These are phyloP conservation scores for Pittosporum tobira DNA, from an alignment of 129 eudicot genomes.

Conservation along the genomic window DNA sequence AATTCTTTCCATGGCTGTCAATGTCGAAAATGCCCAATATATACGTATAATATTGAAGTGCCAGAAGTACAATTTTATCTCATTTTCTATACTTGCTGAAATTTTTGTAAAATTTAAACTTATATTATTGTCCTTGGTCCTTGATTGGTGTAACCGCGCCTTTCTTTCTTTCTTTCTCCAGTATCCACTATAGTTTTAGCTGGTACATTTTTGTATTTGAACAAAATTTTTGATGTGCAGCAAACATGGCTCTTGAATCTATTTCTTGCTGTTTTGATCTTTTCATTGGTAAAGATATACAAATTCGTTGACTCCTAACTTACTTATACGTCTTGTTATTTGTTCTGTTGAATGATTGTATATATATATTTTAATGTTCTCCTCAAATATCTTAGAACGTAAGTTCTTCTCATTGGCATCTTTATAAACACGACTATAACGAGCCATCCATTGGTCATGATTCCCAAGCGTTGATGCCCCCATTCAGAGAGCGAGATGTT, in stretches of 20 bases:
- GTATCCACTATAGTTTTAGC: conserved; percentile 23
- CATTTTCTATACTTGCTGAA: not conserved
- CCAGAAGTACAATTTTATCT: not conserved
- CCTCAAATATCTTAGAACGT: conserved; percentile 17
- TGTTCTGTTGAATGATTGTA: conserved; percentile 19
- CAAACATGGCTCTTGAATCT: too few relatives aligned
- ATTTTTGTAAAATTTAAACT: conserved; percentile 1
- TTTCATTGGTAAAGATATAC: conserved; percentile 28
- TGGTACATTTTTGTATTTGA: conserved; percentile 17
- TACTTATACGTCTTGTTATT: conserved; percentile 15
- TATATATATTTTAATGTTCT: conserved; percentile 18
- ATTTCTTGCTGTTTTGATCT: conserved; percentile 17
- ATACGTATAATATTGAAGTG: conserved; percentile 8
- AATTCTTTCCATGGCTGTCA: conserved; percentile 30
- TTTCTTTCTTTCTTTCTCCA: conserved; percentile 38
- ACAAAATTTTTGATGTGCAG: conserved; percentile 9
- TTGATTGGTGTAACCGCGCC: conserved; percentile 34
- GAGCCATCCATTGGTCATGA: conserved; percentile 31
- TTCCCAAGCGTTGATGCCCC: conserved; percentile 12
- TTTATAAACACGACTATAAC: conserved; percentile 21
- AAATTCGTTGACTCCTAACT: conserved; percentile 20
- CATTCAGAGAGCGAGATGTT: conserved; percentile 14
- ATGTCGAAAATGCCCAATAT: conserved; percentile 30
- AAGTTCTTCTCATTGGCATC: conserved; percentile 16
- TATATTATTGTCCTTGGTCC: conserved; percentile 42